These are phyloP conservation scores for Mariannaea elegans DNA, from an alignment of 2,329 filamentous ascomycete species.

Conservation along the genomic window DNA sequence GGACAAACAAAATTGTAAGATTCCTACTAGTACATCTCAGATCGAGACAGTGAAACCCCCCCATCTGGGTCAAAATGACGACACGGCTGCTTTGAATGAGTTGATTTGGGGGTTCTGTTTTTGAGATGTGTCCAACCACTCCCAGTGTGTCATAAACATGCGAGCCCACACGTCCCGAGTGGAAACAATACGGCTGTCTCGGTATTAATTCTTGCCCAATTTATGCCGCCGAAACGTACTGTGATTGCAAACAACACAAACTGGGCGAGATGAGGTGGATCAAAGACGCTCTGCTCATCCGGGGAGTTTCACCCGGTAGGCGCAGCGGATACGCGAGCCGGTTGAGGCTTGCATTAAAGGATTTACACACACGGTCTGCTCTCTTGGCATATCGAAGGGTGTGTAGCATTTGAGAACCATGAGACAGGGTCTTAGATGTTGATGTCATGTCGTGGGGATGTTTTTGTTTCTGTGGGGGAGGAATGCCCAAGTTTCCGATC, in stretches of 20 bases:
- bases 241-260: background rate
- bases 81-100: conserved; percentile 23
- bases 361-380: background rate
- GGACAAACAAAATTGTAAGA: background rate
- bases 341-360: background rate
- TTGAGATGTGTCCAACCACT: background rate
- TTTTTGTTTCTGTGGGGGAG: conserved; percentile 13
- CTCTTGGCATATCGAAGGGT: background rate
- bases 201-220: background rate
- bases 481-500: conserved; percentile 1
- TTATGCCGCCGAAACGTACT: background rate
- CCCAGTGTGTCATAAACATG: conserved; percentile 13
- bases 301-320: background rate
- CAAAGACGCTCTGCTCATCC: background rate
- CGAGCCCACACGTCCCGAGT: conserved; percentile 4
- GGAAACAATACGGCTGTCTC: conserved; percentile 5
- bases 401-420: background rate
- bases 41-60: conserved; percentile 3
- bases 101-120: conserved; percentile 3
- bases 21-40: conserved; percentile 6
- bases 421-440: background rate
- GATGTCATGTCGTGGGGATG: conserved; percentile 7
- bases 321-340: background rate
- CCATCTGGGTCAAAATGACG: conserved; percentile 21
- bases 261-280: background rate